phyloP scores from a whole-genome alignment of 345 rosid species.

The Streptanthus diversifolius region DNA sequence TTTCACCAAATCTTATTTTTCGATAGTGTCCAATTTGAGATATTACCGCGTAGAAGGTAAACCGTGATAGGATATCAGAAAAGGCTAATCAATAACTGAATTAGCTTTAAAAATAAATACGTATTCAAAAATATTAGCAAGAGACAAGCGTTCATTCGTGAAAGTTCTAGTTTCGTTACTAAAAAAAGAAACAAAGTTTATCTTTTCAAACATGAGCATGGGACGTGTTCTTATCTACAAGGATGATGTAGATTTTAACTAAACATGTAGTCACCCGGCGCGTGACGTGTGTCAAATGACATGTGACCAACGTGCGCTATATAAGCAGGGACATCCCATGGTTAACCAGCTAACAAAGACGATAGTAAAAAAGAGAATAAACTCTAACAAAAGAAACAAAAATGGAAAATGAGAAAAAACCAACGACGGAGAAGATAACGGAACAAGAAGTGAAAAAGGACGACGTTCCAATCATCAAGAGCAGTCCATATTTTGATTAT shows the following conservation, averaged over 20 bases:
- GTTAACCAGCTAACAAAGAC: background rate
- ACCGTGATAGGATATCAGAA: too few relatives aligned
- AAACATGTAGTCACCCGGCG: background rate
- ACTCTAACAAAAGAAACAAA: background rate
- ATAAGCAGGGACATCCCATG: background rate
- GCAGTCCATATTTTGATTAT: slow-evolving; percentile 24
- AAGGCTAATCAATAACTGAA: too few relatives aligned
- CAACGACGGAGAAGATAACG: background rate
- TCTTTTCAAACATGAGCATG: background rate
- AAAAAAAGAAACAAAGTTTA: background rate
- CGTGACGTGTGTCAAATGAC: background rate
- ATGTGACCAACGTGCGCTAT: background rate
- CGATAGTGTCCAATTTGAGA: too few relatives aligned
- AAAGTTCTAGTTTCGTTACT: background rate
- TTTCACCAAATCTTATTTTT: too few relatives aligned
- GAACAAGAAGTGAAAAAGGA: background rate
- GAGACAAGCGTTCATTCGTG: background rate
- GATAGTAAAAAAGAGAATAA: background rate
- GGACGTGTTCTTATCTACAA: background rate
- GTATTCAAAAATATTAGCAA: background rate
- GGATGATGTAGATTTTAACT: background rate
- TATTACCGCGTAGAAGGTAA: too few relatives aligned
- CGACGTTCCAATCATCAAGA: slow-evolving; percentile 3
- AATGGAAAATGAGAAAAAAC: slow-evolving; percentile 15
- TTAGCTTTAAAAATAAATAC: background rate